A percentile compares a stretch with the other conserved stretches of the same genome.
Evolutionary conservation across 257 asterid genomes (phyloP).

Genomic region (Parsonsia alboflavescens): DNA sequence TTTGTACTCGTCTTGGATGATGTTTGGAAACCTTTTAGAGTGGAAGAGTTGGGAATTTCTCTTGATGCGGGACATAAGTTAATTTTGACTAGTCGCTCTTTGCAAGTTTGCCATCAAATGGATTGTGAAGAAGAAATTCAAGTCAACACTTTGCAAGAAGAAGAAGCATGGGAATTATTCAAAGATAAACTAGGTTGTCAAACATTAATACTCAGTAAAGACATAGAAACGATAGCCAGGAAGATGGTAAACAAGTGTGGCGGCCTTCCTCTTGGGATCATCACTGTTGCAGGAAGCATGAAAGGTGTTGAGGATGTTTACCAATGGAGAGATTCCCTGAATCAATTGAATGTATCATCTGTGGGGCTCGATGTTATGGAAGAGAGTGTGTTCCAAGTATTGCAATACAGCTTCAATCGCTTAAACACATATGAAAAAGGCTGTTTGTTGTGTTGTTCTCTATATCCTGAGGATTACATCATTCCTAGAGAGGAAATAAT

Average conservation of each 20-base stretch:
- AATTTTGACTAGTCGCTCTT: background rate
- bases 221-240: background rate
- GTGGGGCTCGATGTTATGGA: conserved; percentile 24
- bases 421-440: too few species aligned
- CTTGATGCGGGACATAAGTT: background rate
- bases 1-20: too few species aligned
- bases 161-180: background rate
- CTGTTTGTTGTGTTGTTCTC: conserved; percentile 30
- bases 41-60: background rate
- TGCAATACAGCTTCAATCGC: too few species aligned
- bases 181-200: background rate
- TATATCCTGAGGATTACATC: conserved; percentile 30
- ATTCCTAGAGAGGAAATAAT: conserved; percentile 23
- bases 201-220: background rate
- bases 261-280: background rate
- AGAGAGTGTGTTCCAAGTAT: conserved; percentile 19
- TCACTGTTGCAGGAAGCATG: conserved; percentile 3
- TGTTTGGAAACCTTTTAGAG: background rate
- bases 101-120: background rate
- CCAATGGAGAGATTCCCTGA: conserved; percentile 13
- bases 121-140: background rate
- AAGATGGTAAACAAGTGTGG: too few species aligned
- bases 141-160: background rate
- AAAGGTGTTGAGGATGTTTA: too few species aligned
- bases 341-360: conserved; percentile 25